phyloP scores from a whole-genome alignment of 2,329 filamentous ascomycete species.

The Sordariomycetes sp. region DNA sequence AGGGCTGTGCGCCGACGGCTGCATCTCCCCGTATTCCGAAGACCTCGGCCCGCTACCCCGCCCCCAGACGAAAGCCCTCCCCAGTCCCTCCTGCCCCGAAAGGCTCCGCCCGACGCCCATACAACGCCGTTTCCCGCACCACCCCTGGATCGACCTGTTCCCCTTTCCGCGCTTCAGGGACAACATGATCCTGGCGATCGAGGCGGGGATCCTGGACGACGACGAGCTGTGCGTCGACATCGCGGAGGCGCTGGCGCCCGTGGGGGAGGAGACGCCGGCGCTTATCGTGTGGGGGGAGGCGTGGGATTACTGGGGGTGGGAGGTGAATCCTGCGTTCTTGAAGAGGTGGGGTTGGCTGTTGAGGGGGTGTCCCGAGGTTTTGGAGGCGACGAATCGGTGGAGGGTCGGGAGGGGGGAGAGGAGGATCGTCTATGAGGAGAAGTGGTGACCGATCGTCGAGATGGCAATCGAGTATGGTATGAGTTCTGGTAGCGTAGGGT shows the following conservation, averaged over 20 bases:
- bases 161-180: conserved; percentile 19
- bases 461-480: not conserved
- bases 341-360: conserved; percentile 27
- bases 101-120: conserved; percentile 14
- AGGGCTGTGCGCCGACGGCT: conserved; percentile 7
- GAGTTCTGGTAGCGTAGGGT: no score
- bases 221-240: conserved; percentile 9
- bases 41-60: not conserved
- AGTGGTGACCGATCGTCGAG: not conserved
- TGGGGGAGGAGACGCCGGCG: conserved; percentile 11
- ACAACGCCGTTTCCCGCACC: conserved; percentile 15
- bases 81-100: not conserved
- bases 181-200: conserved; percentile 13
- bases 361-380: conserved; percentile 19
- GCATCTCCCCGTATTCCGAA: conserved; percentile 3
- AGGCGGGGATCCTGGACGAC: conserved; percentile 8
- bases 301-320: conserved; percentile 29
- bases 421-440: not conserved
- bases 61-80: not conserved
- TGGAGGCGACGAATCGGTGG: conserved; percentile 22
- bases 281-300: conserved; percentile 35
- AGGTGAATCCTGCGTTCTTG: conserved; percentile 28
- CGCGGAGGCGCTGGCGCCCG: not conserved
- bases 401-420: conserved; percentile 5
- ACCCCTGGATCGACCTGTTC: conserved; percentile 22